Conservation (phyloP, 768 basidiomycete species). For the Lactifluus piperatus region DNA sequence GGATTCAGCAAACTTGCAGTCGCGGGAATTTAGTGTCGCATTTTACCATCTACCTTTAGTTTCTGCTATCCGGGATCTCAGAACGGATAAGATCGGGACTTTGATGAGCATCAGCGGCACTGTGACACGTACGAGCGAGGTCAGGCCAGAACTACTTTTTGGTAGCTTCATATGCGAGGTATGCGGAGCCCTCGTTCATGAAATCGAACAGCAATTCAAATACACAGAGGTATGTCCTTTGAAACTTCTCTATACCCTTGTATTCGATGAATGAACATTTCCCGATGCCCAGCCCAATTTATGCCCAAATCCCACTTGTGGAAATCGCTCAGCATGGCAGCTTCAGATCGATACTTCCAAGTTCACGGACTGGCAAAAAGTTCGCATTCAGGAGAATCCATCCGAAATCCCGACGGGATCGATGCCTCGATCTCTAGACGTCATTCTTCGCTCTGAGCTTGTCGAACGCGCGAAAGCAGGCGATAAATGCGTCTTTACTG, state of each 20-base stretch:
- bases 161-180: conserved; percentile 91
- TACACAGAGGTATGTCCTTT: conserved; percentile 75
- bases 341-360: conserved; percentile 93
- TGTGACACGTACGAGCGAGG: conserved; percentile 95
- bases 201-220: conserved; percentile 99
- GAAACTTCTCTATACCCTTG: background rate
- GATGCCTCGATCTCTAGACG: conserved; percentile 96
- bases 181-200: conserved; percentile 78
- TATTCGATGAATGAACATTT: conserved; percentile 10
- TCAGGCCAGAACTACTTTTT: conserved; percentile 86
- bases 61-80: conserved; percentile 87
- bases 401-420: conserved; percentile 98
- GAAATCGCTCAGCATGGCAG: conserved; percentile 85
- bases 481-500: conserved; percentile 97
- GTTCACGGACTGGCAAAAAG: conserved; percentile 99
- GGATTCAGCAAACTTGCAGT: conserved; percentile 80
- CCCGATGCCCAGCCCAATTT: conserved; percentile 60
- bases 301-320: conserved; percentile 92
- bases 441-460: conserved; percentile 88
- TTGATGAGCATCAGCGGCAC: conserved; percentile 95
- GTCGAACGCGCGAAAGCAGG: conserved; percentile 99
- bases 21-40: conserved; percentile 90
- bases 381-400: conserved; percentile 96
- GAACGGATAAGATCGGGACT: conserved; percentile 90
- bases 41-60: conserved; percentile 93